Conservation (phyloP, 257 asterid species). For the Solanum peruvianum region DNA sequence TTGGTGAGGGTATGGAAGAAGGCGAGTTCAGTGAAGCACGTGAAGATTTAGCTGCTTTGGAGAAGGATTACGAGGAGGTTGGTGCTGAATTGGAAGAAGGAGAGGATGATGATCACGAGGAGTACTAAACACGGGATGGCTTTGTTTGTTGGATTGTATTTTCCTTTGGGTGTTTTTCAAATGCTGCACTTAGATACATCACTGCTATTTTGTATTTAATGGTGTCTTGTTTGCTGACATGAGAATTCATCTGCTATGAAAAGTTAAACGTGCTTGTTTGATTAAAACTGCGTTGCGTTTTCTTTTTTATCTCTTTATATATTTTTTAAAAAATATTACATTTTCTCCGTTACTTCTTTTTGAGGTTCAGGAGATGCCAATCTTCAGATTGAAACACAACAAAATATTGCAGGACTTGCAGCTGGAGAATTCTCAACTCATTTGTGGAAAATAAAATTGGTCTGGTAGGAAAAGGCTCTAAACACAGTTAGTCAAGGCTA, state of each 20-base stretch:
- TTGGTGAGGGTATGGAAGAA: conserved; percentile 21
- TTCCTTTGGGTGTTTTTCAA: neutral
- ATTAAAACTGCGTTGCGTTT: neutral
- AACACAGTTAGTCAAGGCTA: conserved; percentile 1
- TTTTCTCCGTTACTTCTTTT: neutral
- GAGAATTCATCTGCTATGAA: neutral
- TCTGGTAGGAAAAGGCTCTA: conserved; percentile 37
- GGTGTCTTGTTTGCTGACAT: neutral
- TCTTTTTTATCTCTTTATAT: neutral
- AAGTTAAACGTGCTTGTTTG: neutral
- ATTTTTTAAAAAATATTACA: neutral
- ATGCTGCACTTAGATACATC: neutral
- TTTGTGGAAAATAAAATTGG: conserved; percentile 15
- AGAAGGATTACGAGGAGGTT: conserved; percentile 14
- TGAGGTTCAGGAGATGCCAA: neutral
- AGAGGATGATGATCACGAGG: conserved; percentile 1
- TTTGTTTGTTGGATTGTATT: neutral
- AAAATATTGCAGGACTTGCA: neutral
- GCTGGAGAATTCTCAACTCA: conserved; percentile 34
- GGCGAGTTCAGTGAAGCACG: conserved; percentile 23
- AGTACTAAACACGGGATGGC: neutral
- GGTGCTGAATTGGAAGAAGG: conserved; percentile 11
- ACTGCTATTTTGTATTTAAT: neutral
- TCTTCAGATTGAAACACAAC: neutral
- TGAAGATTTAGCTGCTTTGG: conserved; percentile 13